Evolutionary conservation across 495 filamentous ascomycete genomes (phyloP).

Genomic region (Tuber aestivum): DNA sequence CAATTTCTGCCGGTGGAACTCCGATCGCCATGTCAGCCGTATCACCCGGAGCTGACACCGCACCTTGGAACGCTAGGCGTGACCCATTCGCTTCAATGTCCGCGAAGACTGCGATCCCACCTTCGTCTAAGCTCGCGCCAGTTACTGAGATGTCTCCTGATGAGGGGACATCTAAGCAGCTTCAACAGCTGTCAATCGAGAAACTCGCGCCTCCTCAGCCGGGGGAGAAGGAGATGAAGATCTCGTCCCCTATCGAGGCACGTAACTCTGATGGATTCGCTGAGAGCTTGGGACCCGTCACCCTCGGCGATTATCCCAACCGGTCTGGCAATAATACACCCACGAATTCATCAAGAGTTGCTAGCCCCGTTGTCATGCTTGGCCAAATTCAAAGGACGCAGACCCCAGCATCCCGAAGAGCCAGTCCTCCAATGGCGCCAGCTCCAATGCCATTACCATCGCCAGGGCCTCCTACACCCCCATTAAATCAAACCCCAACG

Average conservation of each 20-base stretch:
- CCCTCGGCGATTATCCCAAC: constrained; percentile 29
- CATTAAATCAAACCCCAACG: constrained; percentile 48
- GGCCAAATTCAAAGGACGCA: constrained; percentile 2
- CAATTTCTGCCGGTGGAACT: constrained; percentile 57
- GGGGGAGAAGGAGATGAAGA: constrained; percentile 31
- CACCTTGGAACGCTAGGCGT: constrained; percentile 29
- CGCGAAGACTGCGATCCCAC: constrained; percentile 67
- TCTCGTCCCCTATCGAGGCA: constrained; percentile 37
- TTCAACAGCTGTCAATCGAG: constrained; percentile 18
- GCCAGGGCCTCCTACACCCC: constrained; percentile 37
- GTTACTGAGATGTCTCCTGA: constrained; percentile 70
- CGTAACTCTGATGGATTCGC: constrained; percentile 37
- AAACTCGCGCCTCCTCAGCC: constrained; percentile 21
- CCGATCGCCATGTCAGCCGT: constrained; percentile 90
- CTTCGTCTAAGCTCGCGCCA: constrained; percentile 69
- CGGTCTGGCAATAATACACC: constrained; percentile 24
- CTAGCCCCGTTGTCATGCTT: constrained; percentile 16
- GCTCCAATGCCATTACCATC: constrained; percentile 46
- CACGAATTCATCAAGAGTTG: constrained; percentile 17
- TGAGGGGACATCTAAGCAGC: constrained; percentile 50
- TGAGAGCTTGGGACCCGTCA: constrained; percentile 25
- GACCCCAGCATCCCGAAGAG: constrained; percentile 1
- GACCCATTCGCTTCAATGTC: constrained; percentile 46
- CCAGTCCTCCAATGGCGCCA: constrained; percentile 22
- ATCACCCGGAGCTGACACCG: constrained; percentile 57